These are phyloP conservation scores for Reutealis trisperma DNA, from an alignment of 345 rosid genomes.

Conservation along the genomic window DNA sequence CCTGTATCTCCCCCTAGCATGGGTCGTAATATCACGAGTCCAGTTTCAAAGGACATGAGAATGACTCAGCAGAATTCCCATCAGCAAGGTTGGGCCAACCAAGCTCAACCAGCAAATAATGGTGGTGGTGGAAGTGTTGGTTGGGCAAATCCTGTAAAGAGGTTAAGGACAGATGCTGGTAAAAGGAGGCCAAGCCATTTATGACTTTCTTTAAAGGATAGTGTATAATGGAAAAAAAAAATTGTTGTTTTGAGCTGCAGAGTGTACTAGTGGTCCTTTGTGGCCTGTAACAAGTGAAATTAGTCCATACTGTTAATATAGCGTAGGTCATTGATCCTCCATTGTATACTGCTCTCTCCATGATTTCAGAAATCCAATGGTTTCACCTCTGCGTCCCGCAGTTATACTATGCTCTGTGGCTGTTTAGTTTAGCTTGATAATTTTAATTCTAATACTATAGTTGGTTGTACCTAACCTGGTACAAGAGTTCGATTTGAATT, in stretches of 20 bases:
- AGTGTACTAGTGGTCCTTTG: constrained; percentile 22
- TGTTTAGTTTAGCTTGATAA: no score
- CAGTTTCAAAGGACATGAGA: constrained; percentile 58
- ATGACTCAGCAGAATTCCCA: constrained; percentile 43
- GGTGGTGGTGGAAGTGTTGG: constrained; percentile 75
- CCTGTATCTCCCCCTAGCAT: constrained; percentile 80
- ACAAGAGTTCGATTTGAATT: no score
- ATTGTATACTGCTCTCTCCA: constrained; percentile 28
- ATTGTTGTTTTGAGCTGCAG: constrained; percentile 18
- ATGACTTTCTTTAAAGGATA: constrained; percentile 35
- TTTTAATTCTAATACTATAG: no score
- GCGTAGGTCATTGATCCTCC: constrained; percentile 35
- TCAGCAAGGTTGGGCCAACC: constrained; percentile 78
- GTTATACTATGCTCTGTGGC: neutral
- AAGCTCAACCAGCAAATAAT: constrained; percentile 58
- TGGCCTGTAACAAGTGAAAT: constrained; percentile 33
- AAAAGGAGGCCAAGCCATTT: constrained; percentile 89
- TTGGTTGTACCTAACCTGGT: no score
- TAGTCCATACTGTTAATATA: constrained; percentile 33
- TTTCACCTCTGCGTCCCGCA: constrained; percentile 27
- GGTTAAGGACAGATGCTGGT: constrained; percentile 89
- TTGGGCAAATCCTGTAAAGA: constrained; percentile 99
- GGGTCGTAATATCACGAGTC: constrained; percentile 64
- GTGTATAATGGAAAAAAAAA: constrained; percentile 20
- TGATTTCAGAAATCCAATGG: constrained; percentile 30